phyloP scores from a whole-genome alignment of 2,329 filamentous ascomycete genomes.

The Chaetomiaceae sp. region DNA sequence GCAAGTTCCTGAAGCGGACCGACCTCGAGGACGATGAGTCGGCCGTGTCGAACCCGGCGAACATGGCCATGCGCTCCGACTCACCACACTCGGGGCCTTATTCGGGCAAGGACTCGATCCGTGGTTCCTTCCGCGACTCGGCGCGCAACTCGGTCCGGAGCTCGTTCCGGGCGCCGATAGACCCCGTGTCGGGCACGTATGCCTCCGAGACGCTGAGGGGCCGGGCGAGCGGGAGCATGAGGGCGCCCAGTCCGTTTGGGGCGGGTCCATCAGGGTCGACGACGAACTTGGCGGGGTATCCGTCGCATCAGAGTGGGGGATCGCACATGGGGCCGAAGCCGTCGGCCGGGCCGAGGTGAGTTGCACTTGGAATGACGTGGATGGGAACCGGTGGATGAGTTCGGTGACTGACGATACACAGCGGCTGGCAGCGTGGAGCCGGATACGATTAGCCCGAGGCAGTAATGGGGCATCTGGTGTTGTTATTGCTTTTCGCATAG shows the following conservation, averaged over 20 bases:
- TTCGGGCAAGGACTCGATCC: constrained; percentile 22
- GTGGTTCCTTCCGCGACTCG: constrained; percentile 19
- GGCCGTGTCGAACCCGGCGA: constrained; percentile 53
- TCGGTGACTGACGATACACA: constrained; percentile 22
- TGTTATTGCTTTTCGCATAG: background rate
- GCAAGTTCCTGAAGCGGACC: constrained; percentile 56
- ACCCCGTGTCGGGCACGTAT: constrained; percentile 46
- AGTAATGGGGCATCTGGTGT: background rate
- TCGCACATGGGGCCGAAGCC: constrained; percentile 26
- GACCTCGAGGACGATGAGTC: constrained; percentile 70
- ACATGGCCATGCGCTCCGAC: constrained; percentile 16
- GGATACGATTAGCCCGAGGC: constrained; percentile 41
- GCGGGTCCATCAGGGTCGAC: constrained; percentile 16
- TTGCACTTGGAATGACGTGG: background rate
- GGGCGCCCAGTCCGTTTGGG: constrained; percentile 28
- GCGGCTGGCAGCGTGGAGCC: constrained; percentile 52
- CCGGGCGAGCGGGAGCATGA: constrained; percentile 19
- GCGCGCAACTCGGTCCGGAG: constrained; percentile 20
- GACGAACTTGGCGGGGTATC: constrained; percentile 22
- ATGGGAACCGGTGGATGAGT: background rate
- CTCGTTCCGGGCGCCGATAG: constrained; percentile 35
- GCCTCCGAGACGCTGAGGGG: constrained; percentile 30
- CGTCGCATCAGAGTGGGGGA: constrained; percentile 10
- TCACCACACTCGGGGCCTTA: constrained; percentile 43
- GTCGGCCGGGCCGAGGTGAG: constrained; percentile 32